These are phyloP conservation scores for Starmera stellimalicola DNA, from an alignment of 1,139 yeast genomes.

Conservation along the genomic window DNA sequence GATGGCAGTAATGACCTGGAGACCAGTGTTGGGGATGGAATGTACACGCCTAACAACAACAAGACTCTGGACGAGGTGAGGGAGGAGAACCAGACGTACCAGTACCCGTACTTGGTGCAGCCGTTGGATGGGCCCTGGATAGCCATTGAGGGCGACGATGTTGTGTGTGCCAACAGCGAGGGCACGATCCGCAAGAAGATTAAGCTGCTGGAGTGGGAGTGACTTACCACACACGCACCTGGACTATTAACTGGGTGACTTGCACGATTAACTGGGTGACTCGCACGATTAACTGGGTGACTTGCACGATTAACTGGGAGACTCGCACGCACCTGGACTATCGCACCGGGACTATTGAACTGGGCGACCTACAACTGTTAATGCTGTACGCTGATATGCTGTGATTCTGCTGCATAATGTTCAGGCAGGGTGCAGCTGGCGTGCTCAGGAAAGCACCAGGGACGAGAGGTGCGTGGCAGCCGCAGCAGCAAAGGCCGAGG, in stretches of 20 bases:
- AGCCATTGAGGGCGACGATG: constrained; percentile 55
- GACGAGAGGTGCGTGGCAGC: neutral
- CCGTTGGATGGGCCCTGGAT: constrained; percentile 79
- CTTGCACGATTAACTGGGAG: too few relatives aligned
- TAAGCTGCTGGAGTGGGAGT: constrained; percentile 41
- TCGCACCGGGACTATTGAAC: too few relatives aligned
- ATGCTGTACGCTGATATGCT: too few relatives aligned
- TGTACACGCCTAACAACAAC: constrained; percentile 6
- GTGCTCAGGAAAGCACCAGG: too few relatives aligned
- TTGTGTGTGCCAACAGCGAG: constrained; percentile 49
- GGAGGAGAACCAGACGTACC: constrained; percentile 54
- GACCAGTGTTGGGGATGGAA: constrained; percentile 14
- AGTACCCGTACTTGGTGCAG: constrained; percentile 59
- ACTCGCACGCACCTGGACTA: too few relatives aligned
- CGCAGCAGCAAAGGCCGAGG: neutral
- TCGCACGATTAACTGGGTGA: too few relatives aligned
- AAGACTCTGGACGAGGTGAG: constrained; percentile 59
- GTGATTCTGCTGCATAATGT: too few relatives aligned
- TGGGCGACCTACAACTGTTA: too few relatives aligned
- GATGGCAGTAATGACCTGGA: constrained; percentile 8
- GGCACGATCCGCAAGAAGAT: constrained; percentile 44
- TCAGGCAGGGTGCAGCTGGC: too few relatives aligned
- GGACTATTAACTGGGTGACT: too few relatives aligned
- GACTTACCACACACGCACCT: too few relatives aligned
- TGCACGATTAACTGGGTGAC: too few relatives aligned